A percentile compares a stretch with the other conserved stretches of the same genome.
Evolutionary conservation across 805 yeast genomes (phyloP).

Genomic region (Cyberlindnera mrakii): DNA sequence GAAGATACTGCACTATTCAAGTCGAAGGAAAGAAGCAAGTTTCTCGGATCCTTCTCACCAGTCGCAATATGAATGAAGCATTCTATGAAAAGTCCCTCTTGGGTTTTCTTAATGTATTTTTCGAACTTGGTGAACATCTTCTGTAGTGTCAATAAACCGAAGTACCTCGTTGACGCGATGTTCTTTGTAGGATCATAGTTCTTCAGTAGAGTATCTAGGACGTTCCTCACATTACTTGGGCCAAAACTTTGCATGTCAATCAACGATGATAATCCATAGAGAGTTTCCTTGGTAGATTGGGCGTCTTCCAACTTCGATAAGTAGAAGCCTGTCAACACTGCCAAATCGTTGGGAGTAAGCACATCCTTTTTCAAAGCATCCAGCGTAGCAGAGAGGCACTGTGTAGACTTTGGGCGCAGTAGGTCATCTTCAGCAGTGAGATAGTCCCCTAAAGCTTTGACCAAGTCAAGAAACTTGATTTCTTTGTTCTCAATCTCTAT

Average conservation of each 20-base stretch:
- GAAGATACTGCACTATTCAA: conserved; percentile 52
- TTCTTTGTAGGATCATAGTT: conserved; percentile 50
- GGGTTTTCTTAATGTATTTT: conserved; percentile 13
- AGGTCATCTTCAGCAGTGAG: conserved; percentile 54
- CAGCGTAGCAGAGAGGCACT: conserved; percentile 36
- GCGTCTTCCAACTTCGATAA: conserved; percentile 64
- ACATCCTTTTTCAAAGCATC: conserved; percentile 22
- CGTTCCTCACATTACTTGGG: conserved; percentile 26
- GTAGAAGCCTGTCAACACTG: conserved; percentile 45
- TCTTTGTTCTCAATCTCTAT: conserved; percentile 8
- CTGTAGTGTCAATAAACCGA: conserved; percentile 46
- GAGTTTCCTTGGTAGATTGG: conserved; percentile 42
- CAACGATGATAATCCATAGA: conserved; percentile 49
- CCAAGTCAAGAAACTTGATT: conserved; percentile 35
- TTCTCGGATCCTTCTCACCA: conserved; percentile 94
- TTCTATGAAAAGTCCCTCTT: conserved; percentile 39
- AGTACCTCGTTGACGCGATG: conserved; percentile 57
- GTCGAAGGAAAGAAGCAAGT: conserved; percentile 65
- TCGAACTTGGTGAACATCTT: conserved; percentile 28
- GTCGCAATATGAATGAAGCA: conserved; percentile 63
- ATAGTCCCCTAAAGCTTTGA: conserved; percentile 53
- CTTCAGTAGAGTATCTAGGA: conserved; percentile 33
- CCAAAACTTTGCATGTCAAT: conserved; percentile 46
- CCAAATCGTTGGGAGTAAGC: conserved; percentile 33
- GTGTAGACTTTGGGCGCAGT: conserved; percentile 43